phyloP scores from a whole-genome alignment of 441 rosid species.

The Metrosideros polymorpha region DNA sequence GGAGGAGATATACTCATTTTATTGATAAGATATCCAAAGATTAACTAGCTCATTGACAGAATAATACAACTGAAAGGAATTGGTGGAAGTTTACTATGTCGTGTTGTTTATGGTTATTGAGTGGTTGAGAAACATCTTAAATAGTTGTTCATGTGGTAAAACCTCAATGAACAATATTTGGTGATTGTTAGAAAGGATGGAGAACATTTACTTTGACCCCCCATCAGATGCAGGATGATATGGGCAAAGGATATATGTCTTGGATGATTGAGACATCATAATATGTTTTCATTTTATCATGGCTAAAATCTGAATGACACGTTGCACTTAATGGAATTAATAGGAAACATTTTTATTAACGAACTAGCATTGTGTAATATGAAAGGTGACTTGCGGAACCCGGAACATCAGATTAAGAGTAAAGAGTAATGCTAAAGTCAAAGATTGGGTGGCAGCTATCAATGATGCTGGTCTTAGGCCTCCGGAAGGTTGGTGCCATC shows the following conservation, averaged over 20 bases:
- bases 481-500: constrained; percentile 99
- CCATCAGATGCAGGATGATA: background rate
- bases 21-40: background rate
- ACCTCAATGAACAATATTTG: background rate
- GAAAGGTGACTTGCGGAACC: constrained; percentile 81
- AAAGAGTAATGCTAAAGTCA: constrained; percentile 69
- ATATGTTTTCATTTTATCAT: background rate
- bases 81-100: background rate
- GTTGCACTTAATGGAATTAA: background rate
- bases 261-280: background rate
- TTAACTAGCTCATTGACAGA: background rate
- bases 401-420: constrained; percentile 87
- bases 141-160: background rate
- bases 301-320: background rate
- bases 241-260: background rate
- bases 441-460: constrained; percentile 94
- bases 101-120: background rate
- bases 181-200: background rate
- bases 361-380: constrained; percentile 6
- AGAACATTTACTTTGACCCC: background rate
- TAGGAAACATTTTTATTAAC: background rate
- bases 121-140: background rate
- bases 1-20: background rate
- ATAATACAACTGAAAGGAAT: background rate
- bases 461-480: constrained; percentile 98